Conservation (phyloP, 1,284 basidiomycete genomes). For the Trametes sp. region DNA sequence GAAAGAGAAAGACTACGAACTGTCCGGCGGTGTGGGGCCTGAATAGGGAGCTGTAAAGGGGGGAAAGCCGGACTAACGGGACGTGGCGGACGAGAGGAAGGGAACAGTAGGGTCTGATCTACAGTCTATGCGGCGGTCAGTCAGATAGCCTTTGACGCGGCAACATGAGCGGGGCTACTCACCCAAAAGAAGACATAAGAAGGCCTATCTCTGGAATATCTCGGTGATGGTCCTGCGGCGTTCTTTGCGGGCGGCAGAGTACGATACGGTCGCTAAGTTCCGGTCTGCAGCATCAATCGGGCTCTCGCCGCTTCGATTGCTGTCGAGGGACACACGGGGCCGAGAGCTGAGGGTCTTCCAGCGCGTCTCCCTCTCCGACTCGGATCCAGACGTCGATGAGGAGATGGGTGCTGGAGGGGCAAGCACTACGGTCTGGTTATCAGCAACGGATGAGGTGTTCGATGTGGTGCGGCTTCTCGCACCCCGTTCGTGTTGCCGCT, state of each 20-base stretch:
- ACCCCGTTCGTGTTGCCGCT: constrained; percentile 56
- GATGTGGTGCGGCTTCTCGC: constrained; percentile 51
- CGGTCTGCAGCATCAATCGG: constrained; percentile 31
- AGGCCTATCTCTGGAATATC: constrained; percentile 47
- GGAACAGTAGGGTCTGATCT: constrained; percentile 16
- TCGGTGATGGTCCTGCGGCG: constrained; percentile 58
- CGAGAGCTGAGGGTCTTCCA: constrained; percentile 52
- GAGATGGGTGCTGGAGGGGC: constrained; percentile 34
- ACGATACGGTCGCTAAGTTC: constrained; percentile 47
- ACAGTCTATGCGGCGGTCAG: constrained; percentile 17
- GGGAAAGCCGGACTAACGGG: not conserved
- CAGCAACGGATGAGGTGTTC: constrained; percentile 39
- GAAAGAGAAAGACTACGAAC: constrained; percentile 24
- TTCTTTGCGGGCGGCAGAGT: constrained; percentile 48
- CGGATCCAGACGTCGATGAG: constrained; percentile 56
- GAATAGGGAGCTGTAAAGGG: constrained; percentile 9
- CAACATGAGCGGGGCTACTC: not conserved
- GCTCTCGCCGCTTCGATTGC: constrained; percentile 46
- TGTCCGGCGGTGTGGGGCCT: constrained; percentile 24
- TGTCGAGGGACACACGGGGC: constrained; percentile 56
- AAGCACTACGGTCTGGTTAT: constrained; percentile 32
- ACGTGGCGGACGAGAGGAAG: not conserved
- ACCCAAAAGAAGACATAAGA: constrained; percentile 21
- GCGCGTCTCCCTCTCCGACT: constrained; percentile 58
- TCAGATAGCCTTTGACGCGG: constrained; percentile 3